Evolutionary conservation across 176 grass and related monocot genomes (phyloP), one percentile per base, ranked within the genome.

Genomic region (Chloris gayana): DNA sequence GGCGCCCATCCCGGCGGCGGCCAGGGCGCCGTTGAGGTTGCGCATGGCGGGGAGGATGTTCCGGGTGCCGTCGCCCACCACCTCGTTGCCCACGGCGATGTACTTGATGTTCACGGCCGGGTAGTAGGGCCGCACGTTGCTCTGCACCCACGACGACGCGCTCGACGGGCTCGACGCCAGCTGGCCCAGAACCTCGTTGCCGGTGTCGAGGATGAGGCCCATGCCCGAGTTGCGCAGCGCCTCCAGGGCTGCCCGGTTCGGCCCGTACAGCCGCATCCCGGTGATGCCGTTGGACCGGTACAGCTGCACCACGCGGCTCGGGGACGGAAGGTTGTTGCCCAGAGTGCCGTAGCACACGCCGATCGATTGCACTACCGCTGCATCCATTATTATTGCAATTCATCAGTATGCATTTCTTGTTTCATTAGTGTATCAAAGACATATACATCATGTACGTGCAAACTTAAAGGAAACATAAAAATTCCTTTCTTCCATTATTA

Each of bases 21-120:
- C 4, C 0, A 97, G 74, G 0, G 86, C 90, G 4, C 0, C 34
- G 63, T 87, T 35, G 8, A 97, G 30, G 86, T 97, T 97, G 1
- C 41, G 69, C 59, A 97, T 97, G 74, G 94, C 94, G 9, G 86
- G 88, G 19, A 97, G 68, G 72, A 97, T 83, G 73, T 69, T 75
- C 60, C 38, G 64, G 15, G 83, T 63, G 13, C 0, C 45, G 6
- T 53, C 81, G 22, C 85, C 87, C 24, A 44, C 67, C 3, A 97
- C 73, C 69, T 93, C 91, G 63, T 93, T 97, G 17, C 94, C 94
- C 33, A 89, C 94, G 7, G 88, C 86, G 68, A 97, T 87, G 86
- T 97, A 93, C 69, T 57, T 86, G 66, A 93, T 88, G 86, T 58
- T 82, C 0, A 91, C 81, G 21, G 74, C 70, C 0, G 79, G 71